A percentile compares a stretch with the other conserved stretches of the same genome.
phyloP scores from a whole-genome alignment of 139 green algal species.

The Chlorokybus atmophyticus region DNA sequence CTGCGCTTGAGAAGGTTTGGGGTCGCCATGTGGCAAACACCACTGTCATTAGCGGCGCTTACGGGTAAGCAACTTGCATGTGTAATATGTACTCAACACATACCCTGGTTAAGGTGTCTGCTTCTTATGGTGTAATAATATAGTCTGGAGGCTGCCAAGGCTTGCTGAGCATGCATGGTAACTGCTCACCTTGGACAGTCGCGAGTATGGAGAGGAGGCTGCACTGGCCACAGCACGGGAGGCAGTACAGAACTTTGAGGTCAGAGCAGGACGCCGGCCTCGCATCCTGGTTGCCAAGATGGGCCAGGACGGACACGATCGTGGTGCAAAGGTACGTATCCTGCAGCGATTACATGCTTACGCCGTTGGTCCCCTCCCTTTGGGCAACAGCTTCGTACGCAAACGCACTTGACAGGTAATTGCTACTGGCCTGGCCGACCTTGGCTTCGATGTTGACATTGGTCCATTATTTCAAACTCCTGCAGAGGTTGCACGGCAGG shows the following conservation, averaged over 20 bases:
- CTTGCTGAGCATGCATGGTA: no score
- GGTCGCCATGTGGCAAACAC: conserved; percentile 37
- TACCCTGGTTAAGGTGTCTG: no score
- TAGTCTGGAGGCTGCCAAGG: no score
- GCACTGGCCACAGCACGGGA: conserved; percentile 7
- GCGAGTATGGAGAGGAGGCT: conserved; percentile 17
- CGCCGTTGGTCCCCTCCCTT: no score
- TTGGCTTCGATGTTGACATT: conserved; percentile 59
- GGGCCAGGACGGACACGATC: conserved; percentile 49
- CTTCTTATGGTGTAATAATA: no score
- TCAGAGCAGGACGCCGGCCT: conserved; percentile 32
- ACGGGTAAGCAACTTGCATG: no score
- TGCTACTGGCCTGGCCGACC: conserved; percentile 49
- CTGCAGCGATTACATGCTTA: no score
- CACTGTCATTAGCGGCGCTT: conserved; percentile 35
- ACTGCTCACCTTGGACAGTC: no score
- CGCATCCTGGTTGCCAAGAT: conserved; percentile 54
- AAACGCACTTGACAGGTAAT: conserved; percentile 45
- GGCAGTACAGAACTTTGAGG: conserved; percentile 29
- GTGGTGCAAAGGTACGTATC: conserved; percentile 30
- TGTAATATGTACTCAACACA: no score
- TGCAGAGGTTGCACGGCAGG: conserved; percentile 42
- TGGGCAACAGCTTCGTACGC: no score
- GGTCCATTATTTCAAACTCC: conserved; percentile 53
- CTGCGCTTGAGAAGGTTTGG: conserved; percentile 43